Evolutionary conservation across 2,329 filamentous ascomycete species (phyloP), one percentile per base, ranked within the genome.

Genomic region (Pestalotiopsis sp.): DNA sequence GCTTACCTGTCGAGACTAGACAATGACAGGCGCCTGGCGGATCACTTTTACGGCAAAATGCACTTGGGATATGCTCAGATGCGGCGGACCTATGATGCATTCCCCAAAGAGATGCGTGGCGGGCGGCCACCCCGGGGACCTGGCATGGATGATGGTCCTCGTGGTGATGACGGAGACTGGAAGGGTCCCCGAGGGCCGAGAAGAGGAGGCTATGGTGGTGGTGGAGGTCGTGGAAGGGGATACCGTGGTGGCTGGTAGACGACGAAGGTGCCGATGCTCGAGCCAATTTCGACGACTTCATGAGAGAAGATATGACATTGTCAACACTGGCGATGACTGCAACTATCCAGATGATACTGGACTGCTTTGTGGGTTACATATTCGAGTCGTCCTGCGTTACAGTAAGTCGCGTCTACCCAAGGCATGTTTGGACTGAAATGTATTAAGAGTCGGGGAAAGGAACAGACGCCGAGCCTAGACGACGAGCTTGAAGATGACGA

Each of bases 41-140:
- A 99, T 78, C 96, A 99, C 79, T 99, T 99, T 78, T 98, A 98
- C 80, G 96, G 96, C 24, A 99, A 99, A 85, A 99, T 99, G 96
- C 96, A 99, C 77, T 83, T 99, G 67, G 96, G 96, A 0, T 99
- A 98, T 78, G 96, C 96, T 17, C 93, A 97, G 81, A 99, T 99
- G 96, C 89, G 96, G 74, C 97, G 96, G 85, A 96, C 94, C 3
- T 94, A 89, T 75, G 94, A 97, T 67, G 84, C 88, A n/a, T 89
- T 99, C 70, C 91, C 91, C 64, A 94, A 94, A 80, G 94, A 98
- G 77, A 85, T 97, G 80, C 92, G 94, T 77, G 91, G 91, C 1
- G 84, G 92, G 35, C 84, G 86, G 61, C 87, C 89, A 55, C 89
- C 88, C 20, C 81, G 80, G 40, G 83, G 83, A 63, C 83, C 81